phyloP scores from a whole-genome alignment of 2,329 filamentous ascomycete species.

The Fusarium multiceps region DNA sequence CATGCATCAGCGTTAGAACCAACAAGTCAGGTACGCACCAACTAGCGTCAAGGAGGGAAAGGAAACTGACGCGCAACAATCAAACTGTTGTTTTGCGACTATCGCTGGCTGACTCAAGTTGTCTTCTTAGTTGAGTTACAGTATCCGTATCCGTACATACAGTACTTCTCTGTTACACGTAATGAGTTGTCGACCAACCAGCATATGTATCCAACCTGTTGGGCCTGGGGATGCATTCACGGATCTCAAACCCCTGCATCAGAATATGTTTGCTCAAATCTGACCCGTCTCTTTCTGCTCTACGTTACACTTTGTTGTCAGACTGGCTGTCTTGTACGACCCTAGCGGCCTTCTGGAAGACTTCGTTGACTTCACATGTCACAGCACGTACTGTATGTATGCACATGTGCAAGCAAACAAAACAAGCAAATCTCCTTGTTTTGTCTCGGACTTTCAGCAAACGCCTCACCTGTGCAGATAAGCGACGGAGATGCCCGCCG shows the following conservation, averaged over 20 bases:
- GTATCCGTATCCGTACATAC: not conserved
- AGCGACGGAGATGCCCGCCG: conserved; percentile 45
- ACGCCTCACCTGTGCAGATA: conserved; percentile 41
- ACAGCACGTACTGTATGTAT: conserved; percentile 1
- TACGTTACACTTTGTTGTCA: not conserved
- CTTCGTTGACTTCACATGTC: conserved; percentile 29
- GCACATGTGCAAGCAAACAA: conserved; percentile 12
- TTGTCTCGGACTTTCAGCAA: conserved; percentile 7
- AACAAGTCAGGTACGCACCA: conserved; percentile 10
- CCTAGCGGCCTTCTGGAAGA: conserved; percentile 40
- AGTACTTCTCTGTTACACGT: not conserved
- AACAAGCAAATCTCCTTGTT: not conserved
- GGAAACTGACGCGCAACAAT: conserved; percentile 30
- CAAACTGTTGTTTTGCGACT: conserved; percentile 8
- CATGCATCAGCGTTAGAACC: conserved; percentile 7
- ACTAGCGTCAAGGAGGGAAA: conserved; percentile 1
- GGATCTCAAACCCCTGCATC: conserved; percentile 32
- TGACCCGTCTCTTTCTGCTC: conserved; percentile 7
- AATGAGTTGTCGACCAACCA: conserved; percentile 8
- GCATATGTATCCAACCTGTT: conserved; percentile 10
- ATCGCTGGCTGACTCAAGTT: conserved; percentile 10
- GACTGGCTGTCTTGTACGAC: conserved; percentile 3
- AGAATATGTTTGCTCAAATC: conserved; percentile 10
- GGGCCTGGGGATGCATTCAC: conserved; percentile 14
- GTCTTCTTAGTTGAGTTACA: not conserved